phyloP scores from a whole-genome alignment of 2,329 filamentous ascomycete species.

The Setomelanomma holmii region DNA sequence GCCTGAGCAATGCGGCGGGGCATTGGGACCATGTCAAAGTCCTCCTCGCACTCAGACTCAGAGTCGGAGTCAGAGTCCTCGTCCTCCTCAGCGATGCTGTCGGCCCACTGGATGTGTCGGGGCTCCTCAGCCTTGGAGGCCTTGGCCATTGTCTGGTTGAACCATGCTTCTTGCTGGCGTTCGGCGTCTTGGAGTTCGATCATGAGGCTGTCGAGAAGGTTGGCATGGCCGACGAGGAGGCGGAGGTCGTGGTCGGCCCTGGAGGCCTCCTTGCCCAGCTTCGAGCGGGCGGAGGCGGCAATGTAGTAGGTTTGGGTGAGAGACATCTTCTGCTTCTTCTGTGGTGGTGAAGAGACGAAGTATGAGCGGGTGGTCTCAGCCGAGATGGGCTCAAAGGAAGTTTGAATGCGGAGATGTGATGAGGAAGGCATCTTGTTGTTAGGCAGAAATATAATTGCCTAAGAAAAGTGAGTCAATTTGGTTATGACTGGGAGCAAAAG shows the following conservation, averaged over 20 bases:
- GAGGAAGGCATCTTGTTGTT: slow-evolving; percentile 55
- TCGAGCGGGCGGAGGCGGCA: slow-evolving; percentile 92
- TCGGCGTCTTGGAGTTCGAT: slow-evolving; percentile 89
- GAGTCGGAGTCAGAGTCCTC: slow-evolving; percentile 66
- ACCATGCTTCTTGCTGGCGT: slow-evolving; percentile 95
- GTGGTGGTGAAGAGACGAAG: slow-evolving; percentile 52
- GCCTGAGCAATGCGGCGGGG: slow-evolving; percentile 50
- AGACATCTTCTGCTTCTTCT: slow-evolving; percentile 85
- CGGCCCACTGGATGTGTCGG: slow-evolving; percentile 86
- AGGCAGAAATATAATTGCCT: slow-evolving; percentile 43
- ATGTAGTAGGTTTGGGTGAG: slow-evolving; percentile 99
- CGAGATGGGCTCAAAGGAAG: slow-evolving; percentile 54
- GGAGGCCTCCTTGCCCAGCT: slow-evolving; percentile 92
- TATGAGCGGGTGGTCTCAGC: slow-evolving; percentile 54
- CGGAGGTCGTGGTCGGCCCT: slow-evolving; percentile 93
- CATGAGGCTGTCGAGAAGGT: slow-evolving; percentile 96
- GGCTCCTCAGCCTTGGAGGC: slow-evolving; percentile 68
- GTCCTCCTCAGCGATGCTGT: slow-evolving; percentile 77
- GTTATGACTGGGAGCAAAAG: slow-evolving; percentile 45
- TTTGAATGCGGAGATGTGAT: slow-evolving; percentile 56
- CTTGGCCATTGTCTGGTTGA: slow-evolving; percentile 91
- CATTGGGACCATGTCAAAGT: slow-evolving; percentile 54
- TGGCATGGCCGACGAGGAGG: slow-evolving; percentile 95
- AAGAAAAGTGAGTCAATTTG: slow-evolving; percentile 59
- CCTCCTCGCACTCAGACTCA: slow-evolving; percentile 62